Evolutionary conservation across 805 yeast genomes (phyloP), one percentile per base, ranked within the genome.

Genomic region (Candida ortonii): DNA sequence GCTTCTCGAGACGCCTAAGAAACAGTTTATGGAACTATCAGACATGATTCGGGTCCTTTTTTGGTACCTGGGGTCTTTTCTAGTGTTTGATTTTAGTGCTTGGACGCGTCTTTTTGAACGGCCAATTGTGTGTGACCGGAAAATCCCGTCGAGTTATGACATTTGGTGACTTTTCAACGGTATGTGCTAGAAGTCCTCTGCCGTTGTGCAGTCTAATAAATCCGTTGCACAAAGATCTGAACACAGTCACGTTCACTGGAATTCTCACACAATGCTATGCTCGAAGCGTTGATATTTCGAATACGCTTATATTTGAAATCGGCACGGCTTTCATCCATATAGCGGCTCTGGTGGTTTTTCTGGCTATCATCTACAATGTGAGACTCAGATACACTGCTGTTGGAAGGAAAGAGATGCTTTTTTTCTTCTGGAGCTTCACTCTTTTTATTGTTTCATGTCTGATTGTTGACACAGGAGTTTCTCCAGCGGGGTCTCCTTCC

Each of bases 341-440:
- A 33, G 87, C 83, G 1, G 77, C 86, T 0, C 61, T 93, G 21
- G 61, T 73, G 6, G 71, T 86, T 25, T 44, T 83, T 22, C 65
- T 80, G 31, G 71, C 87, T 48, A 84, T 89, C 36, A 67, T 88
- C 9, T 84, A 80, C 65, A 80, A 83, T 48, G 78, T 89, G 27
- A 70, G 89, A 55, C 68, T 80, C 39, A 87, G 90, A 65, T 89
- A 85, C 56, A 93, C 98, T 0, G 97, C 97, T 9, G 89, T 93
- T 39, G 97, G 97, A 4, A 71, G 97, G 41, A 69, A 78, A 9
- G 98, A 93, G 55, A 83, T 88, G 79, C 61, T 86, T 34, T 76
- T 73, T 46, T 81, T 84, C 53, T 81, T 79, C 59, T 78, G 81
- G 59, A 51, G 76, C 25, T 69, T 71, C 42, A 64, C 81, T 20